Conservation (phyloP, 192 early-diverging fungal genomes). For the Backusella circina region DNA sequence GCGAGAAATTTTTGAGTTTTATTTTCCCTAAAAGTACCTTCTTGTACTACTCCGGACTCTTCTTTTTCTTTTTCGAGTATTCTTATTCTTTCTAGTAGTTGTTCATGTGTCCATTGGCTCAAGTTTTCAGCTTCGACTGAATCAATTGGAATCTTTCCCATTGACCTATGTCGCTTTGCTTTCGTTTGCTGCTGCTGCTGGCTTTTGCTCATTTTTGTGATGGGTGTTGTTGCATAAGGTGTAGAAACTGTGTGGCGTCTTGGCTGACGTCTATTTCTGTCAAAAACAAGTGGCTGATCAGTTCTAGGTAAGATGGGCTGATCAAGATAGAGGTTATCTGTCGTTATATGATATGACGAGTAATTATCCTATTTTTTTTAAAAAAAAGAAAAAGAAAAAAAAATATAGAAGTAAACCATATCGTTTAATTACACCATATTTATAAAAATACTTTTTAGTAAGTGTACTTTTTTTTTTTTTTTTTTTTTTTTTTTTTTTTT, state of each 20-base stretch:
- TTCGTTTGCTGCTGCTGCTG: not conserved
- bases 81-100: slow-evolving; percentile 16
- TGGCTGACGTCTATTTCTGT: slow-evolving; percentile 5
- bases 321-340: not conserved
- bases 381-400: not conserved
- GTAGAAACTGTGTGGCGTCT: slow-evolving; percentile 26
- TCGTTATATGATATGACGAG: not conserved
- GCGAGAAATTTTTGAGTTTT: not conserved
- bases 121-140: not conserved
- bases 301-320: not conserved
- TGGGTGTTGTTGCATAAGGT: slow-evolving; percentile 11
- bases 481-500: not conserved
- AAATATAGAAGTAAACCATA: not conserved
- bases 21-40: not conserved
- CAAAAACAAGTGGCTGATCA: not conserved
- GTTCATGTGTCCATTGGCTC: slow-evolving; percentile 17
- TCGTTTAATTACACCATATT: not conserved
- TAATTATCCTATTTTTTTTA: not conserved
- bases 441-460: too few species aligned
- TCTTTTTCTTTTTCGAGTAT: slow-evolving; percentile 25
- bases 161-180: slow-evolving; percentile 11
- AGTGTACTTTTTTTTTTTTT: not conserved
- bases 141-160: slow-evolving; percentile 8
- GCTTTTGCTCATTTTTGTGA: not conserved
- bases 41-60: not conserved